Evolutionary conservation across 2,329 filamentous ascomycete genomes (phyloP).

Genomic region (Ramularia endophylla): DNA sequence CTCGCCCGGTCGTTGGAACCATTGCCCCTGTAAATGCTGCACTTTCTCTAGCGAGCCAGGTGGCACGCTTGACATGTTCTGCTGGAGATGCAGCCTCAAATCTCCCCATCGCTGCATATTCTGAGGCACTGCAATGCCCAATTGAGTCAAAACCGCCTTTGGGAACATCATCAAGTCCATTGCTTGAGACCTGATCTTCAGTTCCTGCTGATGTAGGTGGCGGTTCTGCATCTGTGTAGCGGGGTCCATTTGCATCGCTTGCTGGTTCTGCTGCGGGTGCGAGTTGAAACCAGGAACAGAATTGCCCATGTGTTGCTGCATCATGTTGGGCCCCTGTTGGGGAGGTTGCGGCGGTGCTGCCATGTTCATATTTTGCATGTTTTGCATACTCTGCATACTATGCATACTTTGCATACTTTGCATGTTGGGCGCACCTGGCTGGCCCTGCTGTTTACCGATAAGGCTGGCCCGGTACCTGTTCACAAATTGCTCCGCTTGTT

Average conservation of each 20-base stretch:
- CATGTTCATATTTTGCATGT: constrained; percentile 3
- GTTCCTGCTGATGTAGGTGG: constrained; percentile 11
- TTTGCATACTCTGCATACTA: neutral
- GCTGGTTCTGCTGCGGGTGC: constrained; percentile 14
- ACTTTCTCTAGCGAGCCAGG: constrained; percentile 38
- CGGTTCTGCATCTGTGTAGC: constrained; percentile 10
- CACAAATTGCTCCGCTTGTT: too few relatives aligned
- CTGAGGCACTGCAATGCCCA: constrained; percentile 37
- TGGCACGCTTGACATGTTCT: constrained; percentile 41
- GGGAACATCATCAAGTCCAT: constrained; percentile 17
- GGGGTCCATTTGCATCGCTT: constrained; percentile 8
- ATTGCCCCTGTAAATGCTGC: constrained; percentile 21
- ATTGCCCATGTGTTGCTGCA: constrained; percentile 15
- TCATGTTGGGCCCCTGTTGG: constrained; percentile 7
- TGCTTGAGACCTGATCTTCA: constrained; percentile 10
- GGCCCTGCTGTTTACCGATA: constrained; percentile 2
- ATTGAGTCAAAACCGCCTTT: constrained; percentile 9
- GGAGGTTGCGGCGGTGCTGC: neutral
- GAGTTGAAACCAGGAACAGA: constrained; percentile 18
- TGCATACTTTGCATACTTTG: neutral
- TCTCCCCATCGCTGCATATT: constrained; percentile 52
- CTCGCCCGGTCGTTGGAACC: constrained; percentile 23
- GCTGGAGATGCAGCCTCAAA: constrained; percentile 48
- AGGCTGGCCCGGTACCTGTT: neutral
- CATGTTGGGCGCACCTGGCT: constrained; percentile 2